These are phyloP conservation scores for Monilinia fructigena DNA, from an alignment of 2,329 filamentous ascomycete species.

Conservation along the genomic window DNA sequence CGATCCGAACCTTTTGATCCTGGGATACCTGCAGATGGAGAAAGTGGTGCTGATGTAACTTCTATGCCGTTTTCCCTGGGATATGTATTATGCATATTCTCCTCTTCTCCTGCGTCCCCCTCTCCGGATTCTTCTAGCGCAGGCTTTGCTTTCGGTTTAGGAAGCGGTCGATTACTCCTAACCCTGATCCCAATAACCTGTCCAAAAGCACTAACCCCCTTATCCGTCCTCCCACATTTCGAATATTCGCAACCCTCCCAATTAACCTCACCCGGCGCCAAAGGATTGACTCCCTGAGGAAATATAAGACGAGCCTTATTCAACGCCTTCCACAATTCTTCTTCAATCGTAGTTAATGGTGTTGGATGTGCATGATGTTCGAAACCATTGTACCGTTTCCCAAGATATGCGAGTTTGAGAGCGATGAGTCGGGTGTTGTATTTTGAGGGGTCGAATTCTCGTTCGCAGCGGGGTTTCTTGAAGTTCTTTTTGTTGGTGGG, in stretches of 20 bases:
- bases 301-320: constrained; percentile 79
- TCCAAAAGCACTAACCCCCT: constrained; percentile 92
- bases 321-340: constrained; percentile 89
- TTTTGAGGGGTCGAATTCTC: constrained; percentile 66
- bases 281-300: constrained; percentile 50
- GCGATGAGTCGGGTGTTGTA: constrained; percentile 85
- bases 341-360: constrained; percentile 79
- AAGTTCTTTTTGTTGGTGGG: constrained; percentile 44
- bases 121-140: constrained; percentile 25
- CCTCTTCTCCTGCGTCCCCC: constrained; percentile 16
- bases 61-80: constrained; percentile 34
- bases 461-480: constrained; percentile 37
- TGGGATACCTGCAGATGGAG: constrained; percentile 23
- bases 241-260: constrained; percentile 87
- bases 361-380: constrained; percentile 76
- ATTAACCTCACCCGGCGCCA: constrained; percentile 58
- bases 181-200: constrained; percentile 87
- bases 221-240: constrained; percentile 91
- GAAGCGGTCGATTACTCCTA: constrained; percentile 70
- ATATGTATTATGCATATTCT: constrained; percentile 30
- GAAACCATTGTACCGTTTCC: constrained; percentile 87
- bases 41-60: constrained; percentile 33
- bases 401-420: constrained; percentile 90
- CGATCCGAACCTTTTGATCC: neutral
- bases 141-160: constrained; percentile 34